Conservation (phyloP, 345 rosid genomes). For the Heritiera fomes region DNA sequence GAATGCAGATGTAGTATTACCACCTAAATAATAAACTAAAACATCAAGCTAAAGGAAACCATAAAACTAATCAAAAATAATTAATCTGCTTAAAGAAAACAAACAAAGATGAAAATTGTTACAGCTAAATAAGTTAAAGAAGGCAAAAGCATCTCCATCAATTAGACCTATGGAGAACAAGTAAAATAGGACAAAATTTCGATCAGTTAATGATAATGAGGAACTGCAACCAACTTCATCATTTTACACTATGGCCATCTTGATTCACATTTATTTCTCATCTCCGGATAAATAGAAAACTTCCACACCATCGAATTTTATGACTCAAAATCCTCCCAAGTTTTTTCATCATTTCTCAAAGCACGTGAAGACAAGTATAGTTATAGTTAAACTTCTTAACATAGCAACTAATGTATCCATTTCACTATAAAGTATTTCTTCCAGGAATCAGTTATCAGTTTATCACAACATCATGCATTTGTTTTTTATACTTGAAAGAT, state of each 20-base stretch:
- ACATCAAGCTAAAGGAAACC: neutral
- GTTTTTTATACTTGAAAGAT: neutral
- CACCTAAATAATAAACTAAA: neutral
- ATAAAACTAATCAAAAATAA: neutral
- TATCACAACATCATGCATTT: neutral
- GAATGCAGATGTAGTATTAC: neutral
- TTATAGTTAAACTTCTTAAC: neutral
- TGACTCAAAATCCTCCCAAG: neutral
- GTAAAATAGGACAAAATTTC: neutral
- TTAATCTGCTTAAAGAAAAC: conserved; percentile 1
- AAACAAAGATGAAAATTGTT: neutral
- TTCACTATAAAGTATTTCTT: neutral
- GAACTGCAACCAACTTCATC: neutral
- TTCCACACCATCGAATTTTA: neutral
- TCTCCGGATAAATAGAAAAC: neutral
- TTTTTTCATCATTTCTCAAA: neutral
- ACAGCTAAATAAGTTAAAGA: neutral
- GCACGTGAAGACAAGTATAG: neutral
- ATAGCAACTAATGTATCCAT: neutral
- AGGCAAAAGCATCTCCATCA: neutral
- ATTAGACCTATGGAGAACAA: neutral
- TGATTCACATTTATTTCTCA: neutral
- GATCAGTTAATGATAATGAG: neutral
- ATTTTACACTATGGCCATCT: neutral
- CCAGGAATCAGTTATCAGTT: neutral